These are phyloP conservation scores for Aspergillus uvarum DNA, from an alignment of 2,329 filamentous ascomycete genomes.

Conservation along the genomic window DNA sequence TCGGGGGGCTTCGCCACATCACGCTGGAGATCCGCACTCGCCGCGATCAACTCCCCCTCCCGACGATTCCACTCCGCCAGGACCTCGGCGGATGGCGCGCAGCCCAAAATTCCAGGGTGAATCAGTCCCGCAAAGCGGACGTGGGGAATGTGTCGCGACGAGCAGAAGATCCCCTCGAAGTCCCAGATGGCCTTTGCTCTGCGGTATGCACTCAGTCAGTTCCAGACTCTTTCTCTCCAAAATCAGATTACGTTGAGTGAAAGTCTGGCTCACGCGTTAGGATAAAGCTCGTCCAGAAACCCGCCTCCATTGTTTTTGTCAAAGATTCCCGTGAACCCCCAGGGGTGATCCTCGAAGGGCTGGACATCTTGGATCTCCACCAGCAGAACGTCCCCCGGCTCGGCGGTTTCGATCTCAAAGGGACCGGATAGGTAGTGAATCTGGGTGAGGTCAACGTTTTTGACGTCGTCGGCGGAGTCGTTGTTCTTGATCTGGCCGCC, in stretches of 20 bases:
- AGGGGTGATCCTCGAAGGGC: conserved; percentile 78
- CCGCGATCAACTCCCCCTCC: conserved; percentile 74
- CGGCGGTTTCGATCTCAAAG: conserved; percentile 79
- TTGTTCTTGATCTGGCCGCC: conserved; percentile 82
- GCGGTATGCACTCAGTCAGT: not conserved
- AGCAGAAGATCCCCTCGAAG: conserved; percentile 76
- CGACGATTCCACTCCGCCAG: conserved; percentile 80
- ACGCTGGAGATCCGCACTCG: conserved; percentile 59
- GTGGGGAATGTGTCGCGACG: conserved; percentile 79
- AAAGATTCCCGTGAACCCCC: conserved; percentile 89
- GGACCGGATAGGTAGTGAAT: conserved; percentile 88
- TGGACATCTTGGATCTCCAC: conserved; percentile 94
- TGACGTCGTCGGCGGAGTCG: conserved; percentile 84
- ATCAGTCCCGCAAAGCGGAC: conserved; percentile 88
- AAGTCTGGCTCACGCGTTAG: conserved; percentile 63
- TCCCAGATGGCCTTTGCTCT: conserved; percentile 73
- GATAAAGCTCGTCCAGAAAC: conserved; percentile 84
- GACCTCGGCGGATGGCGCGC: conserved; percentile 76
- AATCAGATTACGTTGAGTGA: not conserved
- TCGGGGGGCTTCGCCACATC: conserved; percentile 77
- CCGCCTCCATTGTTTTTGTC: conserved; percentile 79
- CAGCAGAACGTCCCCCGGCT: conserved; percentile 79
- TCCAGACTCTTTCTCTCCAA: not conserved
- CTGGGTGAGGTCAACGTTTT: conserved; percentile 77
- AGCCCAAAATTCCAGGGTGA: conserved; percentile 88